A percentile compares a stretch with the other conserved stretches of the same genome.
phyloP scores from a whole-genome alignment of 2,329 filamentous ascomycete species.

The Xenoacremonium recifei region DNA sequence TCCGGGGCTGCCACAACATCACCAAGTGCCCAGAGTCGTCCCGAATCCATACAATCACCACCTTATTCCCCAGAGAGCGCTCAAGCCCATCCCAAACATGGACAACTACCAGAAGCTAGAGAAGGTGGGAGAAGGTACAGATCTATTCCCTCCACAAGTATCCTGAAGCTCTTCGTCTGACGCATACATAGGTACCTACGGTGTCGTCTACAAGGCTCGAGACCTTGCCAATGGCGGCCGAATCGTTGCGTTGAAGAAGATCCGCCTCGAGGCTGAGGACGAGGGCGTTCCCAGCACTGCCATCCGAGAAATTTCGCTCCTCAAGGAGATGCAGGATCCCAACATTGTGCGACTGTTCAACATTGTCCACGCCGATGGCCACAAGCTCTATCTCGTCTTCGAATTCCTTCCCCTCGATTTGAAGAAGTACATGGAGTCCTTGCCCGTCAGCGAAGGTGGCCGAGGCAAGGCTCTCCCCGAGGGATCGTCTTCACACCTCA shows the following conservation, averaged over 20 bases:
- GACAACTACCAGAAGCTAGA: slow-evolving; percentile 97
- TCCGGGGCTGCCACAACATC: too few relatives aligned
- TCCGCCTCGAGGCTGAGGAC: slow-evolving; percentile 90
- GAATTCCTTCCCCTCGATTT: slow-evolving; percentile 89
- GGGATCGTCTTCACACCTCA: slow-evolving; percentile 62
- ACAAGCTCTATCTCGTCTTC: slow-evolving; percentile 91
- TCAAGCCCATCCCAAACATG: slow-evolving; percentile 63
- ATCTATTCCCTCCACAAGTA: slow-evolving; percentile 1
- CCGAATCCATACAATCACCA: too few relatives aligned
- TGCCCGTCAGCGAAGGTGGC: slow-evolving; percentile 80
- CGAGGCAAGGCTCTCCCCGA: slow-evolving; percentile 83
- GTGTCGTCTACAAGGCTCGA: slow-evolving; percentile 91
- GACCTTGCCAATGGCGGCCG: slow-evolving; percentile 79
- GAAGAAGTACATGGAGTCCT: slow-evolving; percentile 94
- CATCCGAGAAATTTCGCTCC: slow-evolving; percentile 89
- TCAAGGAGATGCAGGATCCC: slow-evolving; percentile 91
- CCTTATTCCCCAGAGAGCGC: too few relatives aligned
- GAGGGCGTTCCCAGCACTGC: slow-evolving; percentile 91
- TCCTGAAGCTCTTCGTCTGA: not conserved
- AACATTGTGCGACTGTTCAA: slow-evolving; percentile 88
- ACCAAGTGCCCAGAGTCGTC: too few relatives aligned
- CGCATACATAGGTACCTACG: slow-evolving; percentile 71
- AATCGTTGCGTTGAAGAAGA: slow-evolving; percentile 93
- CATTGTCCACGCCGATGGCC: slow-evolving; percentile 91
- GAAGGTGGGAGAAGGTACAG: slow-evolving; percentile 90